Base-by-base conservation (phyloP, 1,284 basidiomycete genomes). In the Leucoagaricus sp. region DNA sequence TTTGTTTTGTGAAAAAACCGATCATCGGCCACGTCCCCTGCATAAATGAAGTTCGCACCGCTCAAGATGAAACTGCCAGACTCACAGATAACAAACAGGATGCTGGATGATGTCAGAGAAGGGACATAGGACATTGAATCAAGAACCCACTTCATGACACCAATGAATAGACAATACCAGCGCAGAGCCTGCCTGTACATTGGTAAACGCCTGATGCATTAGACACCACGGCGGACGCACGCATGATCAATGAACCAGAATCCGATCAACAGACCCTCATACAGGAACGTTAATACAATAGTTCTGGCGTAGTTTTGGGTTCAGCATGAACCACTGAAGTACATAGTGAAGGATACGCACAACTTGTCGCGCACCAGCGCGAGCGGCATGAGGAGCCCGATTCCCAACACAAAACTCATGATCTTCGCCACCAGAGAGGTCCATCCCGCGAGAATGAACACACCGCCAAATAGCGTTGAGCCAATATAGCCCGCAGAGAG, bases 181-280 rank as follows among this genome's bases (percentile, higher is more conserved):
- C 90, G 80, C 47, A 93, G 79, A 69, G 66, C 89, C 83, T 72
- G 72, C 23, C 70, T 72, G 48, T 19, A 63, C 48, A 17, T 25
- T 48, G 49, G 29, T 29, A 49, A 56, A 44, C 19, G 49, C 31
- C 45, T 31, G 52, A 23, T 44, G 50, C 13, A 23, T 46, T 45
- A 21, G 29, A 49, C 29, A 21, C 19, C 8, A 28, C 7, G 21
- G 4, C 21, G 10, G 19, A 75, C 85, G 56, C 65, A 92, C 89
- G 79, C 90, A 67, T 93, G 91, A 63, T 85, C 87, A 57, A 92
- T 81, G 67, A 93, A 93, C 90, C 91, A 93, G 64, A 93, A 93
- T 0, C 88, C 90, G 55, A 93, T 79, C 28, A 93, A 75, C 25
- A 93, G 71, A 15, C 80, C 89, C 71, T 93, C 90, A 65, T 89